phyloP scores from a whole-genome alignment of 1,284 basidiomycete species.

The Ceratobasidium sp. region DNA sequence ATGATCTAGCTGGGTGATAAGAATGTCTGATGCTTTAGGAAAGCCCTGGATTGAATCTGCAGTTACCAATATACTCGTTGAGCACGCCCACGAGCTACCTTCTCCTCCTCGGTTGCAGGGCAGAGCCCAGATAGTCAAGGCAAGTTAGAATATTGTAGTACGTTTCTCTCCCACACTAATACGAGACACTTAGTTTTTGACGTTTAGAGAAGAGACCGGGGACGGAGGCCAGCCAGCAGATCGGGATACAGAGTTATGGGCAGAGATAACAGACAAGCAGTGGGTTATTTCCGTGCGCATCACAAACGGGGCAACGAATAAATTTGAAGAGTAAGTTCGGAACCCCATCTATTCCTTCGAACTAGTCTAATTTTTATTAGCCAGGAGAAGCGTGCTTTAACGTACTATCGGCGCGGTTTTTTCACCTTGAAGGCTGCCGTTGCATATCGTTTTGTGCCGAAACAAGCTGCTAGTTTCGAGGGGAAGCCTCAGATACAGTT shows the following conservation, averaged over 20 bases:
- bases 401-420: conserved; percentile 39
- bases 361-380: background rate
- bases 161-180: no score
- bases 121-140: conserved; percentile 29
- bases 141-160: background rate
- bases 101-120: conserved; percentile 18
- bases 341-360: background rate
- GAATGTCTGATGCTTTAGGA: conserved; percentile 38
- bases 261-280: conserved; percentile 34
- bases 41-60: conserved; percentile 38
- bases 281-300: conserved; percentile 29
- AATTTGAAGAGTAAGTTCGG: conserved; percentile 34
- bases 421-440: conserved; percentile 34
- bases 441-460: conserved; percentile 20
- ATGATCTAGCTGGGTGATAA: background rate
- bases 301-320: conserved; percentile 35
- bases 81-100: conserved; percentile 36
- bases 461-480: background rate
- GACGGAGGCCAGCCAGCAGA: conserved; percentile 21
- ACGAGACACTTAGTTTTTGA: conserved; percentile 14
- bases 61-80: conserved; percentile 18
- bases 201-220: conserved; percentile 33
- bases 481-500: conserved; percentile 4
- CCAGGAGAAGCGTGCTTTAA: conserved; percentile 15
- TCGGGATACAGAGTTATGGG: conserved; percentile 35